Base-by-base conservation (phyloP, 176 grass and related monocot species). In the Raddia distichophylla region DNA sequence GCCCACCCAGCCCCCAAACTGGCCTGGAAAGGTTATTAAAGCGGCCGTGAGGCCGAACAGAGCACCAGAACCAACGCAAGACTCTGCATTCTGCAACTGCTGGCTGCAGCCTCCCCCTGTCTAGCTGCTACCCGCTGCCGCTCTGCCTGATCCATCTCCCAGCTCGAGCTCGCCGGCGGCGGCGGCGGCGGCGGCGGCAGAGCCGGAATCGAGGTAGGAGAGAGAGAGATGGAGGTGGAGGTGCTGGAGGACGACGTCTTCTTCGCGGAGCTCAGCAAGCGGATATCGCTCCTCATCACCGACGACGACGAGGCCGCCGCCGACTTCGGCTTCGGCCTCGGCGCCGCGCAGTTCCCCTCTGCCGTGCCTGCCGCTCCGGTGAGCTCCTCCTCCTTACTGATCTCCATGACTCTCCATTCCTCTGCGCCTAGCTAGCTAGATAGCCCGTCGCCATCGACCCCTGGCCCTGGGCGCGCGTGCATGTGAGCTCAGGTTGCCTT, bases 261-360 rank as follows among this genome's bases (percentile, higher is more conserved):
- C 88, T 98, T 98, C 75, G 96, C 96, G 7, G 93, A 98, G 68
- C 89, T 95, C 76, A 98, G 96, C 93, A 91, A 95, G 89, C 89
- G 88, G 81, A 98, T 98, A 79, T 91, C 96, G 12, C 93, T 93
- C 22, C 84, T 98, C 55, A 91, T 98, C 81, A 98, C 88, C 86
- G 96, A 98, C 68, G 96, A 98, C 53, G 96, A 98, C 52, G 96
- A 95, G 5, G 86, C 90, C 34, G 95, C 27, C 27, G 37, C 37
- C 37, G 37, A 40, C 37, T 40, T 40, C 37, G 37, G 37, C 37
- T 40, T 40, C 37, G 4, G 93, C 45, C 89, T 93, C 81, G 63
- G 32, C 43, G 33, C 49, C 73, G 64, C 57, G 1, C 80, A 89
- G 84, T 73, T 80, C 78, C 89, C 92, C 67, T 6, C 61, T 54